Base-by-base conservation (phyloP, 2,329 filamentous ascomycete species). In the Diaporthe eres region DNA sequence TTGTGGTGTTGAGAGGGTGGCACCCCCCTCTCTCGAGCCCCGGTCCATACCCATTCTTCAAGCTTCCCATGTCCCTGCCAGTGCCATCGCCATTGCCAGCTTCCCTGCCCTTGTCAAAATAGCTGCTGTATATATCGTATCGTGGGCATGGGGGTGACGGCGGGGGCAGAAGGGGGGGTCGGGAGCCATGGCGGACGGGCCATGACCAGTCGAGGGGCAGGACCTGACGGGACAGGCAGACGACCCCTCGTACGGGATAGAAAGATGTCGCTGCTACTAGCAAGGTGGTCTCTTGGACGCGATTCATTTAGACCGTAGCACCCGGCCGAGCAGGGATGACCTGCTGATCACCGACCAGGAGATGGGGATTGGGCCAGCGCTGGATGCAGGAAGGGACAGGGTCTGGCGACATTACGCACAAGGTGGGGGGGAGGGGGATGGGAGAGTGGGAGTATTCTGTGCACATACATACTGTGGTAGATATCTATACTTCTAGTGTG, bases 321-420 rank as follows among this genome's bases (percentile, higher is more conserved):
- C 19, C 22, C 49, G 28, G 28, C 13, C 71, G 49, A 19, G 58
- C 71, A 73, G 49, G 71, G 51, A 53, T 44, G 49, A 37, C 58
- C 58, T 73, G 71, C 71, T 73, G 71, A 73, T 73, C 71, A 73
- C 63, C 19, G 57, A 34, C 34, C 15, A 39, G 42, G 22, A 51
- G 42, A 61, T 19, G 55, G 58, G 71, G 71, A 72, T 72, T 53
- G 44, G 58, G 34, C 67, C 73, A 44, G 63, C 58, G 37, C 55
- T 74, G 19, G 60, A 60, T 77, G 75, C 61, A 72, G 68, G 34
- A 74, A 75, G 74, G 68, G 70, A 72, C 57, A 60, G 63, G 75
- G 70, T 75, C 74, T 74, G 70, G 67, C 70, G 71, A 71, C 51
- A 74, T 75, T 60, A 37, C 25, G 37, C 39, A 37, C 71, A 19